A percentile compares a stretch with the other conserved stretches of the same genome.
phyloP scores from a whole-genome alignment of 768 basidiomycete species.

The Amanita thiersii region DNA sequence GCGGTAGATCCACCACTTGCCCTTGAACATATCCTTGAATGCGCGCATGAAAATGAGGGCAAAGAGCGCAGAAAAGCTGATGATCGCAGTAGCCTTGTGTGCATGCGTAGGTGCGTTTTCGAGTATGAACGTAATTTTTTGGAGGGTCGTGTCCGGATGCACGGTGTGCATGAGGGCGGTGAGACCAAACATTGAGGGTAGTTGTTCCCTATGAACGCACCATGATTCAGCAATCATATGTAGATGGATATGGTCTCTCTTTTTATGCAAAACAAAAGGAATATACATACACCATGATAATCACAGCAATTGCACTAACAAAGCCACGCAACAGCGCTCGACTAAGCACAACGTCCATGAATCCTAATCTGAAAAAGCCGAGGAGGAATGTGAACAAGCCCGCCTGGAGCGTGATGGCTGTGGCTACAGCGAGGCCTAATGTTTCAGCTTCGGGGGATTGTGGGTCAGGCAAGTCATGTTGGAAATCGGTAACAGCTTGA shows the following conservation, averaged over 20 bases:
- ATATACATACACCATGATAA: slow-evolving; percentile 69
- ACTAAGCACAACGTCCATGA: slow-evolving; percentile 89
- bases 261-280: too few relatives aligned
- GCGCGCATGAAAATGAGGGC: slow-evolving; percentile 55
- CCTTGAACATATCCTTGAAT: slow-evolving; percentile 50
- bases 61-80: slow-evolving; percentile 67
- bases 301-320: slow-evolving; percentile 74
- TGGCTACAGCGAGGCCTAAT: slow-evolving; percentile 61
- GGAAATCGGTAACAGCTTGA: slow-evolving; percentile 70
- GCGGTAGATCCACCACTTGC: slow-evolving; percentile 64
- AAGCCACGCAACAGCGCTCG: slow-evolving; percentile 85
- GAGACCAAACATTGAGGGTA: slow-evolving; percentile 88
- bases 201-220: slow-evolving; percentile 50
- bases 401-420: slow-evolving; percentile 83
- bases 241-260: neutral
- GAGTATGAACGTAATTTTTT: slow-evolving; percentile 73
- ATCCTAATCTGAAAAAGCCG: slow-evolving; percentile 84
- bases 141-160: slow-evolving; percentile 61
- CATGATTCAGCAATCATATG: slow-evolving; percentile 5
- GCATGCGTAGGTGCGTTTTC: slow-evolving; percentile 45
- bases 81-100: slow-evolving; percentile 59
- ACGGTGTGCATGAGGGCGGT: slow-evolving; percentile 39
- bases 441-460: slow-evolving; percentile 35
- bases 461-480: slow-evolving; percentile 38
- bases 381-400: slow-evolving; percentile 81